A percentile compares a stretch with the other conserved stretches of the same genome.
Evolutionary conservation across 2,329 filamentous ascomycete species (phyloP).

Genomic region (Cladosporium cucumerinum): DNA sequence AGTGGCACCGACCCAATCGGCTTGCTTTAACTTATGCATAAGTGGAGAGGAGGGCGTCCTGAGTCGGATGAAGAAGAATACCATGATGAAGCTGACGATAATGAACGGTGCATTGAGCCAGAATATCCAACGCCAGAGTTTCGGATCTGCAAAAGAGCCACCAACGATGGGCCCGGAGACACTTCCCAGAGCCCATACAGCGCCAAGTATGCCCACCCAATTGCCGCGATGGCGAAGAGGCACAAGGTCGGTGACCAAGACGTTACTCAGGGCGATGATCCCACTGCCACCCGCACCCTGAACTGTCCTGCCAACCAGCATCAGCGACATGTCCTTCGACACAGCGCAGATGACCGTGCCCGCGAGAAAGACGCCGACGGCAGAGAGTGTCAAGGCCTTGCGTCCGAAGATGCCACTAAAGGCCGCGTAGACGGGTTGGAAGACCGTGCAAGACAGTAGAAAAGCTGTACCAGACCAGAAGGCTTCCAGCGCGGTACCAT

Average conservation of each 20-base stretch:
- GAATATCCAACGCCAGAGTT: neutral
- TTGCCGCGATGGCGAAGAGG: constrained; percentile 25
- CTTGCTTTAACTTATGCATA: neutral
- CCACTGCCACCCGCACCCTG: constrained; percentile 50
- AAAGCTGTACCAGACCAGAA: constrained; percentile 53
- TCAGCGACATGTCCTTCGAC: constrained; percentile 35
- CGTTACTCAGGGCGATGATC: constrained; percentile 41
- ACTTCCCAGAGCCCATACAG: constrained; percentile 34
- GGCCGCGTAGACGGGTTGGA: constrained; percentile 43
- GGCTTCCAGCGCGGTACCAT: constrained; percentile 37
- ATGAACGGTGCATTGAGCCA: neutral
- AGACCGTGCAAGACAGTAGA: constrained; percentile 43
- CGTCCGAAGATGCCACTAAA: constrained; percentile 50
- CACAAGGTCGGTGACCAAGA: constrained; percentile 44
- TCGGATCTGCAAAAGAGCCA: constrained; percentile 20
- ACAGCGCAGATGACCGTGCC: constrained; percentile 47
- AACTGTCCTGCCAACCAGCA: constrained; percentile 44
- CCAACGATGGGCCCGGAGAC: constrained; percentile 37
- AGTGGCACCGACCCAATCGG: neutral
- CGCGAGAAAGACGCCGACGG: constrained; percentile 45
- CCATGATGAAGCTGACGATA: neutral
- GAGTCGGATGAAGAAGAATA: neutral
- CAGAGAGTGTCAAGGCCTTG: constrained; percentile 40
- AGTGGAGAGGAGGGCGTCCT: neutral
- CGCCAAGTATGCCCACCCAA: constrained; percentile 26